Evolutionary conservation across 768 basidiomycete species (phyloP).

Genomic region (Boletus patriciae): DNA sequence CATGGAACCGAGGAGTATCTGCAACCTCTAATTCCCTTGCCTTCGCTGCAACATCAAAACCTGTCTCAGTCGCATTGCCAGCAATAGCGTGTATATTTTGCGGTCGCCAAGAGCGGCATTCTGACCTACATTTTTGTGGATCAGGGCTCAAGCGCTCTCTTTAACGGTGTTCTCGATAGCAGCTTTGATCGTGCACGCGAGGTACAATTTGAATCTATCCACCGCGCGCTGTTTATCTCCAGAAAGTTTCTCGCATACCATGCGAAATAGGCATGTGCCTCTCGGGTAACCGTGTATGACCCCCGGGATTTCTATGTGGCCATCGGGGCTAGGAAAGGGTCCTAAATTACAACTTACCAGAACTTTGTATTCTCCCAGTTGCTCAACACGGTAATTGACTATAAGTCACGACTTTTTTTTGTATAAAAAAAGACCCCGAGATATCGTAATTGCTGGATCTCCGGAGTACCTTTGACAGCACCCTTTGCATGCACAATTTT

Average conservation of each 20-base stretch:
- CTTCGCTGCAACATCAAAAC: constrained; percentile 26
- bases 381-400: not conserved
- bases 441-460: not conserved
- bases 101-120: constrained; percentile 15
- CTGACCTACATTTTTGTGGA: constrained; percentile 9
- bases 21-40: constrained; percentile 11
- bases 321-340: constrained; percentile 3
- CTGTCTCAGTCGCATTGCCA: constrained; percentile 15
- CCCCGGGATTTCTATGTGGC: not conserved
- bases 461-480: not conserved
- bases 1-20: constrained; percentile 21
- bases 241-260: constrained; percentile 4
- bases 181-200: constrained; percentile 13
- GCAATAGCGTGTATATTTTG: not conserved
- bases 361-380: not conserved
- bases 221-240: constrained; percentile 20
- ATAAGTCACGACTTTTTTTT: not conserved
- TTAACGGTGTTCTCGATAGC: constrained; percentile 14
- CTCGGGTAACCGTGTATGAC: not conserved
- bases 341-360: constrained; percentile 11
- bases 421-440: not conserved
- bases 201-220: constrained; percentile 22
- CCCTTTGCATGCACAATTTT: constrained; percentile 19
- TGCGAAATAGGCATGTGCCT: constrained; percentile 5
- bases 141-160: constrained; percentile 1